Evolutionary conservation across 1,284 basidiomycete species (phyloP).

Genomic region (Leccinum insigne): DNA sequence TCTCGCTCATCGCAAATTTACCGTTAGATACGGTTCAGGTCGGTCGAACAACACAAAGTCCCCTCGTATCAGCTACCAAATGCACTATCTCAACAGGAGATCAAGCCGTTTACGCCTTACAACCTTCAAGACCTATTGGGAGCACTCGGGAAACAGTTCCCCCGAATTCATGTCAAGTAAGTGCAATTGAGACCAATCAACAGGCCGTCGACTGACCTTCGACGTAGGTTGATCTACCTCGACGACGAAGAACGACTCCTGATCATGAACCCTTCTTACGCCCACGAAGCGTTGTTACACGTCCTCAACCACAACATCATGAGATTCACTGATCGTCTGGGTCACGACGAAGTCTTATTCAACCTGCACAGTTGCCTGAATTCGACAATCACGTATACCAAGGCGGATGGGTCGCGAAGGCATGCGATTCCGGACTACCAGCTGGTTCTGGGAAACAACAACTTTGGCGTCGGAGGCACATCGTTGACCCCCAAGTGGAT

Average conservation of each 20-base stretch:
- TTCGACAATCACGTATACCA: background rate
- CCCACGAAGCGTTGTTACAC: background rate
- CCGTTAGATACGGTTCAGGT: background rate
- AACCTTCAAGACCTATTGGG: too few relatives aligned
- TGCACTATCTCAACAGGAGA: too few relatives aligned
- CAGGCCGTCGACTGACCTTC: too few relatives aligned
- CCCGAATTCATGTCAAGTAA: too few relatives aligned
- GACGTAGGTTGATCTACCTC: background rate
- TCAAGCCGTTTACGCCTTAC: too few relatives aligned
- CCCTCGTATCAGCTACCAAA: too few relatives aligned
- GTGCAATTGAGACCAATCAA: too few relatives aligned
- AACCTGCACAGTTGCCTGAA: background rate
- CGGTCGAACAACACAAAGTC: background rate
- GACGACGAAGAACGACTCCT: background rate
- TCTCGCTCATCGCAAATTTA: background rate
- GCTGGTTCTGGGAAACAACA: background rate
- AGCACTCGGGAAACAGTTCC: too few relatives aligned
- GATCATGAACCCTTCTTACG: background rate
- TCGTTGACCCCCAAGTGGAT: background rate
- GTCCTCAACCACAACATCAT: background rate
- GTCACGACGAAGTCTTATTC: background rate
- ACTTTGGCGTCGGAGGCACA: background rate
- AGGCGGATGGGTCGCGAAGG: background rate
- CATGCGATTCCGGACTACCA: background rate
- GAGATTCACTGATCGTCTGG: background rate